Base-by-base conservation (phyloP, 495 filamentous ascomycete genomes). In the Aspergillus cristatus region DNA sequence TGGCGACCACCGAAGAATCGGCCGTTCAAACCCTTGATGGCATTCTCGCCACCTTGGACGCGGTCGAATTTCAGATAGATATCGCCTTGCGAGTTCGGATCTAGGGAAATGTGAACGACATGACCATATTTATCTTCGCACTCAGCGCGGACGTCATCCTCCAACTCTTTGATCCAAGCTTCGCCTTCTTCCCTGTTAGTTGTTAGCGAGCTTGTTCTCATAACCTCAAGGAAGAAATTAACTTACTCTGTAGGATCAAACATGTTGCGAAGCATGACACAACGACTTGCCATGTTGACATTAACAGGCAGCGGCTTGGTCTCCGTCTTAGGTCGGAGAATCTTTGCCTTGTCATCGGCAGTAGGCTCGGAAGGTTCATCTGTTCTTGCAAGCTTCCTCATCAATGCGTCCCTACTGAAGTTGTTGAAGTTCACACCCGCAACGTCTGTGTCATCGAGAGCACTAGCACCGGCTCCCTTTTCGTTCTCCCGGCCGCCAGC, bases 391-490 rank as follows among this genome's bases (percentile, higher is more conserved):
- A 97, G 84, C 66, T 94, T 95, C 60, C 86, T 78, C 93, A 96
- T 97, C 60, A 97, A 79, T 49, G 87, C 82, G 67, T 96, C 88
- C 63, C 93, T 83, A 73, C 83, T 90, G 68, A 93, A 94, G 57
- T 96, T 97, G 75, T 86, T 94, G 81, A 96, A 96, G 63, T 96
- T 97, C 58, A 97, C 88, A 55, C 93, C 93, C 20, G 84, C 86
- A 58, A 99, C 88, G 63, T 99, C 93, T 41, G 89, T 94, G 56
- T 99, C 93, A 64, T 99, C 93, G 37, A 99, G 69, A 50, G 91
- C 91, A 67, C 90, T 96, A 30, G 93, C 93, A 39, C 87, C 84
- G 43, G 84, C 77, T 47, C 76, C 74, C 67, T 95, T 95, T 48
- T 96, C 86, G 57, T 78, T 82, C 45, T 95, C 91, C 34, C 88